Conservation (phyloP, 768 basidiomycete species). For the Russula dissimulans region DNA sequence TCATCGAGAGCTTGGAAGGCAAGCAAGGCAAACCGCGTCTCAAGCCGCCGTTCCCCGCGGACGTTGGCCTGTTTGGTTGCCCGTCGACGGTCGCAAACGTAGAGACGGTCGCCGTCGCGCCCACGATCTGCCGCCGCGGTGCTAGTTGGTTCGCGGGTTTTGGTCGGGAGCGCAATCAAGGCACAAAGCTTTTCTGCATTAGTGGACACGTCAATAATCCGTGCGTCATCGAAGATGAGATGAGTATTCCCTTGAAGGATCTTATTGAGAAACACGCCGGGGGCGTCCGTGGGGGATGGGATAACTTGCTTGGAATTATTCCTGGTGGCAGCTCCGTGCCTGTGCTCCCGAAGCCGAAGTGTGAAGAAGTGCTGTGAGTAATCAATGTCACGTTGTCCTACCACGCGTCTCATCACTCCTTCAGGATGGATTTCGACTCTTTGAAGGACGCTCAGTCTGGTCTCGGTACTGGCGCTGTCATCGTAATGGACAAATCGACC, state of each 20-base stretch:
- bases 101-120: constrained; percentile 96
- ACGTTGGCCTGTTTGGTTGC: constrained; percentile 95
- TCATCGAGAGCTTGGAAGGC: constrained; percentile 95
- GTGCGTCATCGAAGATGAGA: constrained; percentile 97
- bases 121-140: constrained; percentile 90
- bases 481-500: constrained; percentile 98
- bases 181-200: constrained; percentile 96
- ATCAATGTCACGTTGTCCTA: background rate
- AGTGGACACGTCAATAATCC: constrained; percentile 98
- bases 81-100: constrained; percentile 98
- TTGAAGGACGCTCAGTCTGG: constrained; percentile 90
- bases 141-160: constrained; percentile 87
- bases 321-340: constrained; percentile 95
- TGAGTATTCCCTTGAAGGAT: constrained; percentile 93
- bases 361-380: constrained; percentile 81
- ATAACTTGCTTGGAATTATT: constrained; percentile 93
- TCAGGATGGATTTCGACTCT: constrained; percentile 96
- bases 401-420: background rate
- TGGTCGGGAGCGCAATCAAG: constrained; percentile 85
- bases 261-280: constrained; percentile 96
- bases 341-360: constrained; percentile 74
- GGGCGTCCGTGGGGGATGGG: constrained; percentile 91
- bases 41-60: constrained; percentile 98
- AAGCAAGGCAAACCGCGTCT: constrained; percentile 97
- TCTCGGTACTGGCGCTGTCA: constrained; percentile 95